Evolutionary conservation across 495 filamentous ascomycete species (phyloP), one percentile per base, ranked within the genome.

Genomic region (Staphylotrichum tortipilum): DNA sequence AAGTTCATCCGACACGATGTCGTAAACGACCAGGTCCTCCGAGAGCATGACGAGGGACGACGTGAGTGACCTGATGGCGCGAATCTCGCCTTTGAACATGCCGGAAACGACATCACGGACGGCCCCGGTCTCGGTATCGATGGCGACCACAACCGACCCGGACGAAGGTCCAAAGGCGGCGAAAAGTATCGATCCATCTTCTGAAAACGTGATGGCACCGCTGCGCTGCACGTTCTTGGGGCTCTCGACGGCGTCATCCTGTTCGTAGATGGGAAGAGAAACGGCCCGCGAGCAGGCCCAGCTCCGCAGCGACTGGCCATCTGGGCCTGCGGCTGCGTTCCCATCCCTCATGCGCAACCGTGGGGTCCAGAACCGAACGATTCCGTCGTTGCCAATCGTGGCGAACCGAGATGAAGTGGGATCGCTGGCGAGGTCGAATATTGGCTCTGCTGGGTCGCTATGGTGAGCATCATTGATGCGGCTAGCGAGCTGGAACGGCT

Each of bases 111-210:
- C 72, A 36, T 74, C 70, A 18, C 68, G 70, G 45, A 86, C 63
- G 17, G 57, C 59, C 1, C 83, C 83, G 2, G 73, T 75, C 42
- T 67, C 65, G 3, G 82, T 70, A 56, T 85, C 77, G 49, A 87
- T 74, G 22, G 61, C 62, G 35, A 86, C 66, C 48, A 86, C 57
- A 11, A 76, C 59, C 4, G 72, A 76, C 21, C 72, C 67, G 10
- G 72, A 64, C 15, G 63, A 44, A 21, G 65, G 60, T 15, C 67
- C 69, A 21, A 68, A 58, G 23, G 73, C 70, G 52, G 68, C 82
- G 26, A 88, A 92, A 23, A 97, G 72, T 2, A 87, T 75, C 4
- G 94, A 96, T 2, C 88, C 89, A 65, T 98, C 92, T 47, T 84
- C 77, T 2, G 91, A 94, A 63, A 86, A 94, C 15, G 81, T 70